Evolutionary conservation across 208 protist genomes (phyloP).

Genomic region (Acanthamoeba triangularis): DNA sequence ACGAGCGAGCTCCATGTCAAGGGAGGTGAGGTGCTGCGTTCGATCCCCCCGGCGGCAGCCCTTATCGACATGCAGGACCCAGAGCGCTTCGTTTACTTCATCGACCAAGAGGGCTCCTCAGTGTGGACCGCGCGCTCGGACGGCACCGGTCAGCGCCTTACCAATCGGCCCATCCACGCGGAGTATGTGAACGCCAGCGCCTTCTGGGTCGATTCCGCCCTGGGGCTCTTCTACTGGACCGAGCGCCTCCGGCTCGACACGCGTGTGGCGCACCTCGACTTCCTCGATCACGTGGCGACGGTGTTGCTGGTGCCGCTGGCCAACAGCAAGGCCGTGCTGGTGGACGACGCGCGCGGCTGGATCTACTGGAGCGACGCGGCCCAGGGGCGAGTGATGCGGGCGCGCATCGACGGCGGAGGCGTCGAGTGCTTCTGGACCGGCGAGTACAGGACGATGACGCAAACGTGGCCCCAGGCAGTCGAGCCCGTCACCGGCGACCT

Average conservation of each 20-base stretch:
- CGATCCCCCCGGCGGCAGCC: background rate
- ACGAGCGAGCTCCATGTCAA: background rate
- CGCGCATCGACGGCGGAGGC: background rate
- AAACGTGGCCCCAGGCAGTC: background rate
- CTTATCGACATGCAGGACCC: background rate
- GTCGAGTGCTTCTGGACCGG: background rate
- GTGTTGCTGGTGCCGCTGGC: background rate
- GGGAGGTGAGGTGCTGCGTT: background rate
- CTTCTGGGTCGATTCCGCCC: slow-evolving; percentile 18
- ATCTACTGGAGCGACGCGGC: background rate
- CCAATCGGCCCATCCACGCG: background rate
- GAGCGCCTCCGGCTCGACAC: background rate
- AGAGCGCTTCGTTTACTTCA: background rate
- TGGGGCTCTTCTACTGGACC: slow-evolving; percentile 9
- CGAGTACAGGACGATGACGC: background rate
- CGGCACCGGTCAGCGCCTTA: background rate
- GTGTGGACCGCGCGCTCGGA: background rate
- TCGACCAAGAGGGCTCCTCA: background rate
- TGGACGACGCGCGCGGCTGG: background rate
- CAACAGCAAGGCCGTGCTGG: background rate
- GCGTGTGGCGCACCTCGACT: background rate
- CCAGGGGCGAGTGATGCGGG: background rate
- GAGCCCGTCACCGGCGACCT: background rate
- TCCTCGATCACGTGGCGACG: background rate
- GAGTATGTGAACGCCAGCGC: background rate